phyloP scores from a whole-genome alignment of 208 protist genomes.

The Acanthamoeba lenticulata region DNA sequence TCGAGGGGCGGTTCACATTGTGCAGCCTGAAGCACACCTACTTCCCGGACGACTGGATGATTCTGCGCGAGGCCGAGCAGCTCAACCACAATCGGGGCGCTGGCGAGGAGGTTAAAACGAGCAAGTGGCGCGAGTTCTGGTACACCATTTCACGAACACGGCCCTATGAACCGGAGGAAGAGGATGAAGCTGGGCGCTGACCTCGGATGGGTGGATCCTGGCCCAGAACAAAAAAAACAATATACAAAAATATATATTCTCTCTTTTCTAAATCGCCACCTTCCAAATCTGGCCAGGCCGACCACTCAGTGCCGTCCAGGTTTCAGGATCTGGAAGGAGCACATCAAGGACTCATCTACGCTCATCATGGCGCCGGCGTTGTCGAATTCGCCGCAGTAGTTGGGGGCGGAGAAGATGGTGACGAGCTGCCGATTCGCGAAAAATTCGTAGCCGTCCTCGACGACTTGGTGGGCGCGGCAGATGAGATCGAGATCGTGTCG shows the following conservation, averaged over 20 bases:
- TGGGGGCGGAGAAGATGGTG: slow-evolving; percentile 99
- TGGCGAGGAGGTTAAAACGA: background rate
- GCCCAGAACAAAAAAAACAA: background rate
- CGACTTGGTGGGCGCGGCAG: slow-evolving; percentile 96
- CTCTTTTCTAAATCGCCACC: too few relatives aligned
- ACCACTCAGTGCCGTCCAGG: too few relatives aligned
- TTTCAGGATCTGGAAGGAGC: slow-evolving; percentile 99
- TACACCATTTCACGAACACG: background rate
- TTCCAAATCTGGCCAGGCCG: too few relatives aligned
- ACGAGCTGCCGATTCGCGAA: slow-evolving; percentile 97
- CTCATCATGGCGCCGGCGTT: slow-evolving; percentile 99
- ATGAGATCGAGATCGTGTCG: slow-evolving; percentile 96
- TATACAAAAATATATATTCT: too few relatives aligned
- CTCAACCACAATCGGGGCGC: background rate
- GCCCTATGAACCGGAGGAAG: background rate
- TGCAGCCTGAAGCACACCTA: background rate
- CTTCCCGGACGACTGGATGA: background rate
- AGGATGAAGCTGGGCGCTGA: background rate
- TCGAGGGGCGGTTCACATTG: background rate
- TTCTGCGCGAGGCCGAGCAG: background rate
- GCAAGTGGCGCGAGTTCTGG: background rate
- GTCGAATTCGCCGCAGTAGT: slow-evolving; percentile 99
- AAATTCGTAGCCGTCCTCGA: slow-evolving; percentile 99
- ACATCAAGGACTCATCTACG: slow-evolving; percentile 96
- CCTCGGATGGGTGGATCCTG: too few relatives aligned